phyloP scores from a whole-genome alignment of 108 stramenopile species.

The Bacterosira constricta region DNA sequence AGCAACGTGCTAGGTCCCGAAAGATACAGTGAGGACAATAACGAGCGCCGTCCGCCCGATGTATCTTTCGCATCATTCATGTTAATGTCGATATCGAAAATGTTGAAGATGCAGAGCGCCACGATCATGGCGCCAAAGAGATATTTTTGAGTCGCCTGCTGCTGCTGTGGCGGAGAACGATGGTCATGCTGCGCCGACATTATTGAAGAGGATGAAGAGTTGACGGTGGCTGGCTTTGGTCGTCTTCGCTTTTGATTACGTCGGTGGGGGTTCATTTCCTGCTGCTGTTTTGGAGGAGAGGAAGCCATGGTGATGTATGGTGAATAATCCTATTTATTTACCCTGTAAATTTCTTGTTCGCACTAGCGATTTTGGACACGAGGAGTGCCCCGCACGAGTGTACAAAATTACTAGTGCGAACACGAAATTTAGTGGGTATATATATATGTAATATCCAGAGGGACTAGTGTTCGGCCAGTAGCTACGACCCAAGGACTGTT shows the following conservation, averaged over 20 bases:
- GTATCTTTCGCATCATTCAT: background rate
- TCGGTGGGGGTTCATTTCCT: background rate
- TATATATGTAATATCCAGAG: too few relatives aligned
- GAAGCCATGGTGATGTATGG: too few relatives aligned
- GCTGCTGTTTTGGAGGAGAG: too few relatives aligned
- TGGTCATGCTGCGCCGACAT: background rate
- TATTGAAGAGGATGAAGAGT: background rate
- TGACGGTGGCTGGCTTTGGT: background rate
- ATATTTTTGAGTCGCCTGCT: too few relatives aligned
- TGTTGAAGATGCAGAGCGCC: conserved; percentile 9
- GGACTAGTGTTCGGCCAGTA: too few relatives aligned
- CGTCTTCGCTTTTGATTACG: background rate
- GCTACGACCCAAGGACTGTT: too few relatives aligned
- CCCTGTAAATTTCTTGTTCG: too few relatives aligned
- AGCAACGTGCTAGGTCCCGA: conserved; percentile 34
- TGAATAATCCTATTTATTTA: too few relatives aligned
- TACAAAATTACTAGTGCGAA: too few relatives aligned
- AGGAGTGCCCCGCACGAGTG: too few relatives aligned
- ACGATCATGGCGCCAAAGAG: conserved; percentile 2
- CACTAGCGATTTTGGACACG: too few relatives aligned
- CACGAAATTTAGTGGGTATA: too few relatives aligned
- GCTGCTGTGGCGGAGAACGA: background rate
- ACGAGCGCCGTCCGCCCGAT: conserved; percentile 28
- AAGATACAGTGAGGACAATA: conserved; percentile 30
- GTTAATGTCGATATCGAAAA: conserved; percentile 6